Conservation (phyloP, 2,329 filamentous ascomycete species). For the Pestalotiopsis sp. region DNA sequence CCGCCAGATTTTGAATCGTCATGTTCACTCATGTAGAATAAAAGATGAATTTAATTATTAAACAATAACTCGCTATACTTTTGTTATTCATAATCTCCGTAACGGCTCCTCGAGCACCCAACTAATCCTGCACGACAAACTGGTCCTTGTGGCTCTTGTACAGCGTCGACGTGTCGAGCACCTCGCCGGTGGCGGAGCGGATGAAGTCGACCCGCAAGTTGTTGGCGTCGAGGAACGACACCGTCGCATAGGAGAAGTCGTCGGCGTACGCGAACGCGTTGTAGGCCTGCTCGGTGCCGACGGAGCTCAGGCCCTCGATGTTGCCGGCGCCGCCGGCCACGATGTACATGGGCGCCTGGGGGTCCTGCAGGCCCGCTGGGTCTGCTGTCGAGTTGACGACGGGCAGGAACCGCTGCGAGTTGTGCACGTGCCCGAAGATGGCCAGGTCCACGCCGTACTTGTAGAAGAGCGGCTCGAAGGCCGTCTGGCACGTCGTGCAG, state of each 20-base stretch:
- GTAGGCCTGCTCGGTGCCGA: conserved; percentile 43
- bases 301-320: conserved; percentile 50
- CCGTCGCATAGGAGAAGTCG: conserved; percentile 54
- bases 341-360: conserved; percentile 53
- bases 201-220: conserved; percentile 54
- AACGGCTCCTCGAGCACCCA: background rate
- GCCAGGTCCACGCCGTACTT: conserved; percentile 59
- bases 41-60: background rate
- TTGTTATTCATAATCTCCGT: background rate
- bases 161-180: conserved; percentile 49
- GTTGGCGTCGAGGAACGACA: conserved; percentile 47
- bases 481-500: conserved; percentile 50
- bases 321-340: conserved; percentile 59
- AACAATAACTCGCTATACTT: background rate
- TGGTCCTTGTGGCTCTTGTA: conserved; percentile 48
- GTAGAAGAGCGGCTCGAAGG: conserved; percentile 57
- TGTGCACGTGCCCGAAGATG: conserved; percentile 61
- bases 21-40: background rate
- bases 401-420: conserved; percentile 55
- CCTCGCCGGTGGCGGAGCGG: conserved; percentile 46
- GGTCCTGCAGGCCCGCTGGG: conserved; percentile 39
- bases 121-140: conserved; percentile 41
- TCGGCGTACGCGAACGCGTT: conserved; percentile 53
- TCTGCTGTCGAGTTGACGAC: conserved; percentile 38
- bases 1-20: background rate